Evolutionary conservation across 106 monocot genomes (phyloP), one percentile per base, ranked within the genome.

Genomic region (Posidonia australis): DNA sequence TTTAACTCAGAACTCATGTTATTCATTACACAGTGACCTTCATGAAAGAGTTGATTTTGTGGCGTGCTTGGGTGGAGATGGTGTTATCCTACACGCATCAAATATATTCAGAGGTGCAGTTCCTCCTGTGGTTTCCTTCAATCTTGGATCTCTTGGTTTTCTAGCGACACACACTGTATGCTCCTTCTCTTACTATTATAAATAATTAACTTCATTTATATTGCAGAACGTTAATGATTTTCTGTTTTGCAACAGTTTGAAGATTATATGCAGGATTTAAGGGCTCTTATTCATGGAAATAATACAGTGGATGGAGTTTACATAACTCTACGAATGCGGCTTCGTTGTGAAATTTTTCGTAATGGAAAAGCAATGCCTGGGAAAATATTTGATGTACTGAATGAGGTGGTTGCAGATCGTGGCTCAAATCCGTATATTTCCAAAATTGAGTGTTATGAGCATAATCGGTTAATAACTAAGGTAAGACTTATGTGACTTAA

Each of bases 11-110:
- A 16, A 67, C 43, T 28, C 12, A 20, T 24, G 23, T 22, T 22
- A 2, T 68, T 13, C 16, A 65, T 57, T 62, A 76, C 77, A 70
- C 77, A 99, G 98, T 62, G 84, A 99, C 64, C 98, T 99, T 83
- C 98, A 99, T 70, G 98, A 99, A 70, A 85, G 91, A 78, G 88
- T 99, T 82, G 98, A 99, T 75, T 83, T 99, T 64, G 88, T 99
- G 41, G 68, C 91, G 42, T 99, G 91, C 77, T 81, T 99, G 81
- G 98, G 98, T 63, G 98, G 98, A 25, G 98, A 99, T 80, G 98
- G 98, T 60, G 91, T 99, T 29, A 91, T 99, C 77, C 66, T 99
- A 54, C 98, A 99, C 78, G 91, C 85, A 73, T 92, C 91, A 46
- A 99, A 99, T 57, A 73, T 99, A 70, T 99, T 99, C 75, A 83